Percentiles rank a stretch among this genome's conserved stretches.
Conservation (phyloP, 345 rosid species). For the Salix dunnii region DNA sequence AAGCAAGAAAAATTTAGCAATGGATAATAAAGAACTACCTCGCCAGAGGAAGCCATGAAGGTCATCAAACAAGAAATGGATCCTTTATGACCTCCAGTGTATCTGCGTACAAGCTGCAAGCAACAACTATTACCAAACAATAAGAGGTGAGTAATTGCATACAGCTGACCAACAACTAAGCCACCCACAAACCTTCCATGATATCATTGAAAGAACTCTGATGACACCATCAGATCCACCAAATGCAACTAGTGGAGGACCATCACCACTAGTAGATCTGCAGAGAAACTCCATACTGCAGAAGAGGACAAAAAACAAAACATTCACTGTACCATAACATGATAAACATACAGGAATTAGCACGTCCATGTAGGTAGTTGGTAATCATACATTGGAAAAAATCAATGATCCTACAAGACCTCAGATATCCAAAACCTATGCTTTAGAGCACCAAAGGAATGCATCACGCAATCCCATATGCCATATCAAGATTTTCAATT, state of each 20-base stretch:
- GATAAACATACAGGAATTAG: constrained; percentile 3
- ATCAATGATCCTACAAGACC: no score
- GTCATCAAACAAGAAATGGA: constrained; percentile 92
- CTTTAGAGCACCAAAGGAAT: no score
- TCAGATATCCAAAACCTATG: no score
- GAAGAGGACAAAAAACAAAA: constrained; percentile 11
- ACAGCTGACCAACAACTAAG: constrained; percentile 10
- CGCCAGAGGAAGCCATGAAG: constrained; percentile 96
- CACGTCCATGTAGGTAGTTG: not conserved
- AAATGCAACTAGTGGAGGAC: constrained; percentile 97
- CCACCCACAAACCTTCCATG: constrained; percentile 79
- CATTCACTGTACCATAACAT: not conserved
- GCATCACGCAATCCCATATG: no score
- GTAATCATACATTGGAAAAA: not conserved
- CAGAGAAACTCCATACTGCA: constrained; percentile 93
- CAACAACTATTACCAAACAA: constrained; percentile 17
- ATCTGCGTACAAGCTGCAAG: constrained; percentile 87
- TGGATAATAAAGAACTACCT: constrained; percentile 43
- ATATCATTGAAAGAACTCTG: constrained; percentile 97
- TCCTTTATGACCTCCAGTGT: constrained; percentile 98
- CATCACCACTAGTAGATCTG: constrained; percentile 77
- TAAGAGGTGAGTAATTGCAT: constrained; percentile 6
- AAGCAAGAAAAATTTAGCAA: no score
- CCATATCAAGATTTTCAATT: no score
- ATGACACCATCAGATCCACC: constrained; percentile 98